Evolutionary conservation across 371 early-diverging fungal species (phyloP).

Genomic region (Funneliformis caledonium): DNA sequence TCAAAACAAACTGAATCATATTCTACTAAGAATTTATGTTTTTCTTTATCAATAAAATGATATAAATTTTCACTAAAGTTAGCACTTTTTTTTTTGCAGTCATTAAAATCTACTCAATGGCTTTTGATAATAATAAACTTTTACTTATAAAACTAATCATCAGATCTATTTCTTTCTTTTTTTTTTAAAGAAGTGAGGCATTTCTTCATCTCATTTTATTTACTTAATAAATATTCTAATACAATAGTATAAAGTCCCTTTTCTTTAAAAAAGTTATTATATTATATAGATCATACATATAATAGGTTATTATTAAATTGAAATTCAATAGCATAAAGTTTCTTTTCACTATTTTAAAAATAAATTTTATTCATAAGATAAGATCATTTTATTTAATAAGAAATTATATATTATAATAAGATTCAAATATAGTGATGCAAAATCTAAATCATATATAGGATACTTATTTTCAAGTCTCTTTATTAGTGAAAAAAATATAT

Average conservation of each 20-base stretch:
- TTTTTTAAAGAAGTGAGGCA: slow-evolving; percentile 1
- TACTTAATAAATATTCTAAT: slow-evolving; percentile 24
- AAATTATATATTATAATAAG: slow-evolving; percentile 30
- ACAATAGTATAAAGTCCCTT: slow-evolving; percentile 8
- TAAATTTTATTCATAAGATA: slow-evolving; percentile 6
- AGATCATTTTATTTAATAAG: slow-evolving; percentile 10
- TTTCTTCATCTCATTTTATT: slow-evolving; percentile 30
- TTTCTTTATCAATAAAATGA: too few relatives aligned
- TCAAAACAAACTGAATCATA: neutral
- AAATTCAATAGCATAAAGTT: slow-evolving; percentile 18
- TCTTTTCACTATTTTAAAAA: neutral
- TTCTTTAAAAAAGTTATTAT: slow-evolving; percentile 23
- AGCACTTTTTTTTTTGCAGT: too few relatives aligned
- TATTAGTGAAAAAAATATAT: slow-evolving; percentile 8
- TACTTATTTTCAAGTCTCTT: slow-evolving; percentile 13
- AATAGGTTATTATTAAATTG: slow-evolving; percentile 9
- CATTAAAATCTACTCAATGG: too few relatives aligned
- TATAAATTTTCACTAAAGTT: neutral
- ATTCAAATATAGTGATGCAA: slow-evolving; percentile 18
- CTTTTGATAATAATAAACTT: too few relatives aligned
- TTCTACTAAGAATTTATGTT: too few relatives aligned
- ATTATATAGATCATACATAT: slow-evolving; percentile 23
- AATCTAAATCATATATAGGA: slow-evolving; percentile 1
- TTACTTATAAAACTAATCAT: too few relatives aligned
- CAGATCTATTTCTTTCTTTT: neutral